Percentiles rank a stretch among this genome's conserved stretches.
Evolutionary conservation across 768 basidiomycete species (phyloP).

Genomic region (Chalciporus piperatus): DNA sequence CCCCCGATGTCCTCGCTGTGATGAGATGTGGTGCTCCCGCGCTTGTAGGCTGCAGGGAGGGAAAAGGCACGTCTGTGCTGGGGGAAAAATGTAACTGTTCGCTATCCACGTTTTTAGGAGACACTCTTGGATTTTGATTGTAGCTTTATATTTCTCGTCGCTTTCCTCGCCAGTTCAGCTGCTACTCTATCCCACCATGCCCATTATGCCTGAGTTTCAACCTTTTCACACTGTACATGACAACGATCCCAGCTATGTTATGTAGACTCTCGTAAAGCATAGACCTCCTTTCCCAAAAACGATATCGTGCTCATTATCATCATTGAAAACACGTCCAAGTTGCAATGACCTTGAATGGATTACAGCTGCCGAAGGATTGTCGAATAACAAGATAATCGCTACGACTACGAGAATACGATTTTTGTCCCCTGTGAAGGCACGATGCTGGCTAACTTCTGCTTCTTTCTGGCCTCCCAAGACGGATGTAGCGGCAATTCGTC

Average conservation of each 20-base stretch:
- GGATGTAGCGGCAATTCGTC: conserved; percentile 65
- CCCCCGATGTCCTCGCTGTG: conserved; percentile 60
- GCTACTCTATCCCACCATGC: background rate
- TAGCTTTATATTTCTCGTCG: background rate
- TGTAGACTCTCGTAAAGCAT: background rate
- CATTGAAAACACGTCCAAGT: background rate
- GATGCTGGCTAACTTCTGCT: conserved; percentile 63
- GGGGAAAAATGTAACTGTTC: conserved; percentile 9
- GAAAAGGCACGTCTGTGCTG: conserved; percentile 48
- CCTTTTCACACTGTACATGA: background rate
- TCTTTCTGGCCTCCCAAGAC: conserved; percentile 94
- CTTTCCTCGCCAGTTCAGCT: background rate
- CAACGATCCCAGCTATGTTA: background rate
- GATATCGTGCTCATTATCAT: background rate
- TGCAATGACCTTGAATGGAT: background rate
- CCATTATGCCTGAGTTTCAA: background rate
- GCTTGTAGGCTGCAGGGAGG: conserved; percentile 53
- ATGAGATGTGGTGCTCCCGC: conserved; percentile 62
- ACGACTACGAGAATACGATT: conserved; percentile 53
- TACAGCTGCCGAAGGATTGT: background rate
- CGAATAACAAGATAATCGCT: conserved; percentile 1
- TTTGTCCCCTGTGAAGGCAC: conserved; percentile 79
- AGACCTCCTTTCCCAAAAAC: background rate
- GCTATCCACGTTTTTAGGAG: background rate
- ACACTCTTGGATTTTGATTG: background rate